phyloP scores from a whole-genome alignment of 2,329 filamentous ascomycete species.

The Harringtonia lauricola region DNA sequence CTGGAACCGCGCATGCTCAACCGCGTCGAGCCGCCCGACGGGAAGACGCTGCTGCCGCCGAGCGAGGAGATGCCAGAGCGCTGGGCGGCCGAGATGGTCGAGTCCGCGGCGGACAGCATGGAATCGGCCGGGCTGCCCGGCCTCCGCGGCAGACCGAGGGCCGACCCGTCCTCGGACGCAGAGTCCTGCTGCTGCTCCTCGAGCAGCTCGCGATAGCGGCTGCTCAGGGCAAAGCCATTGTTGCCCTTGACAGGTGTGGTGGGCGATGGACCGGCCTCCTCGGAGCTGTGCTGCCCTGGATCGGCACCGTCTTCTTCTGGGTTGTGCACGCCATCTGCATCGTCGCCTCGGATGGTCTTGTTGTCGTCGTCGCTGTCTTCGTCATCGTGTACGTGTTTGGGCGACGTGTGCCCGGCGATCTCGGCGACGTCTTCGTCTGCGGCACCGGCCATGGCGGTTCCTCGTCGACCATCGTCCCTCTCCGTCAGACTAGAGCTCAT shows the following conservation, averaged over 20 bases:
- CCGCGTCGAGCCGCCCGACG: conserved; percentile 53
- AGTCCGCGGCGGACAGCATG: conserved; percentile 62
- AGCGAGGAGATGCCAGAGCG: conserved; percentile 51
- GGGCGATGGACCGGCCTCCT: conserved; percentile 17
- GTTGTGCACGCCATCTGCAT: conserved; percentile 11
- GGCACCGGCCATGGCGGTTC: conserved; percentile 1
- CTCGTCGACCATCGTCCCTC: conserved; percentile 8
- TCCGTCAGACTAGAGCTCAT: conserved; percentile 14
- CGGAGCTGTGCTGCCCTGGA: conserved; percentile 20
- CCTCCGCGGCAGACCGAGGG: conserved; percentile 36
- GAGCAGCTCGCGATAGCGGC: conserved; percentile 34
- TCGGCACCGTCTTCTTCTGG: conserved; percentile 6
- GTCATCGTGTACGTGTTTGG: conserved; percentile 7
- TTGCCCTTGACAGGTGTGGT: conserved; percentile 4
- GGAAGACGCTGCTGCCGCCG: conserved; percentile 53
- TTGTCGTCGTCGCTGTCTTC: conserved; percentile 30
- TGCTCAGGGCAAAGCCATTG: conserved; percentile 24
- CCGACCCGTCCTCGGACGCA: conserved; percentile 44
- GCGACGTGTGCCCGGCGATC: neutral
- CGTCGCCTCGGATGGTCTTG: conserved; percentile 28
- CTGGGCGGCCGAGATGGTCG: conserved; percentile 66
- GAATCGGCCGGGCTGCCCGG: conserved; percentile 60
- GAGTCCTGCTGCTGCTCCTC: conserved; percentile 25
- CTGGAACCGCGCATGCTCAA: conserved; percentile 58
- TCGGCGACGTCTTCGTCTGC: conserved; percentile 9